Evolutionary conservation across 2,329 filamentous ascomycete genomes (phyloP), one percentile per base, ranked within the genome.

Genomic region (Geosmithia morbida): DNA sequence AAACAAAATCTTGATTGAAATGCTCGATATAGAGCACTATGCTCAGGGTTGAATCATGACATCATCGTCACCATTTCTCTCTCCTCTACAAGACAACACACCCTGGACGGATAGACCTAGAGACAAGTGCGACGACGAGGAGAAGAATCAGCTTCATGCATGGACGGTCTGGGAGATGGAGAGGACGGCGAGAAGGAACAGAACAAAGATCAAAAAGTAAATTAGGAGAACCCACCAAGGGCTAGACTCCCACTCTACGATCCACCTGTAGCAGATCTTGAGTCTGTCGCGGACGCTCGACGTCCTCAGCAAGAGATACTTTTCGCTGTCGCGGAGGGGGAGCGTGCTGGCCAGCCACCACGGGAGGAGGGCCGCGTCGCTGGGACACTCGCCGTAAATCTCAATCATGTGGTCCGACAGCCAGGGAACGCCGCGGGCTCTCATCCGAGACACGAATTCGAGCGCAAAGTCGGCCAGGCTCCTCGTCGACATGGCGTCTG

Each of bases 341-440:
- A 94, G 64, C 18, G 92, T 80, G 57, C 79, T 86, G 10, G 85
- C 88, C 54, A 95, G 83, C 89, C 89, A 96, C 74, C 88, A 95
- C 0, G 88, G 85, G 54, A 95, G 92, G 1, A 78, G 61, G 2
- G 81, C 81, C 1, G 87, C 81, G 56, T 94, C 86, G 16, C 76
- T 69, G 0, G 87, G 88, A 18, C 82, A 83, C 49, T 84, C 77
- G 13, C 88, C 88, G 53, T 90, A 92, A 6, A 85, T 79, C 30
- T 77, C 67, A 29, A 89, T 67, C 33, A 89, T 81, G 8, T 82
- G 76, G 41, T 80, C 73, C 48, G 85, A 77, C 26, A 94, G 68
- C 87, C 87, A 94, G 0, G 76, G 74, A 0, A 81, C 83, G 49
- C 81, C 85, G 47, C 79, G 69, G 5, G 71, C 70, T 47, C 78